Evolutionary conservation across 108 stramenopile genomes (phyloP), one percentile per base, ranked within the genome.

Genomic region (Pseudonitzschia delicatissima): DNA sequence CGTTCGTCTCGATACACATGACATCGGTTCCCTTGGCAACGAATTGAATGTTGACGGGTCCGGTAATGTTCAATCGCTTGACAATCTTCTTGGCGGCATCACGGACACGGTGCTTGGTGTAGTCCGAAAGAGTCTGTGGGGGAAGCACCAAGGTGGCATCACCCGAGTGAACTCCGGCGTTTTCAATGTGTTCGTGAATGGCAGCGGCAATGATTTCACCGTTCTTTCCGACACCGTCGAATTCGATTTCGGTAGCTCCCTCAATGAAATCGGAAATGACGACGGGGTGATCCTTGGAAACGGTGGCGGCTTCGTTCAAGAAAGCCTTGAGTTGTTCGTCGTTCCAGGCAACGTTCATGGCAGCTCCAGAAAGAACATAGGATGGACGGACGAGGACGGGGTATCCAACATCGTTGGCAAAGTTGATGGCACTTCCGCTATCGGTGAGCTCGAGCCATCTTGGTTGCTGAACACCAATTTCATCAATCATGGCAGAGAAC

Each of bases 1-100:
- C 83, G 79, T 99, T 99, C 80, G 95, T 96, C 71, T 99, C 98
- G 72, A 99, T 99, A 55, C 96, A 93, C 91, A 93, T 92, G 39
- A 97, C 96, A 82, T 93, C 96, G 37, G 90, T 93, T 61, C 95
- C 96, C 77, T 97, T 97, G 64, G 95, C 96, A 69, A 99, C 88
- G 73, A 98, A 98, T 79, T 99, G 98, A 58, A 98, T 97, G 80
- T 99, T 99, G 78, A 97, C 93, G 44, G 98, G 98, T 12, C 98
- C 98, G 28, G 96, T 96, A 80, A 99, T 98, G 68, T 98, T 91
- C 44, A 98, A 72, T 29, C 88, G 80, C 74, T 96, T 94, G 66
- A 90, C 96, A 69, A 99, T 95, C 70, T 91, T 88, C 45, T 76
- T 64, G 25, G 97, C 86, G 2, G 93, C 93, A 48, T 96, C 95